Percentiles rank a stretch among this genome's conserved stretches.
Conservation (phyloP, 495 filamentous ascomycete species). For the Tuber microsphaerosporum region DNA sequence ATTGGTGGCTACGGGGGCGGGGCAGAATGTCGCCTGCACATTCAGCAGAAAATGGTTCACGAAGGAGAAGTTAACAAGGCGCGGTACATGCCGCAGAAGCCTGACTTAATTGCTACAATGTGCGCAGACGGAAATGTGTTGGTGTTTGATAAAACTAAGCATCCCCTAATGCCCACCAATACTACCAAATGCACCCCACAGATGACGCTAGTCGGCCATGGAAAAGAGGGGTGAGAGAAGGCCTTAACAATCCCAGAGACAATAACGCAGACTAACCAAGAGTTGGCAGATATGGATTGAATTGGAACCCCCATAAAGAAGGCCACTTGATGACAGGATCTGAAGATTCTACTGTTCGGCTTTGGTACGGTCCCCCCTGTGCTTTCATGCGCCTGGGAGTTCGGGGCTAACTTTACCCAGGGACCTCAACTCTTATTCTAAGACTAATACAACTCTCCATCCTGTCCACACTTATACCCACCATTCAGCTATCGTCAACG, state of each 20-base stretch:
- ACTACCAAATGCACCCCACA: constrained; percentile 61
- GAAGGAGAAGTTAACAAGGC: constrained; percentile 98
- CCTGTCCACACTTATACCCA: constrained; percentile 72
- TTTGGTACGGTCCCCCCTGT: constrained; percentile 60
- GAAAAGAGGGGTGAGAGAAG: constrained; percentile 65
- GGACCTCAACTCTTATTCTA: constrained; percentile 68
- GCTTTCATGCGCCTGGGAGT: neutral
- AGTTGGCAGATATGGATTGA: constrained; percentile 55
- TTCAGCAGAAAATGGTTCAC: constrained; percentile 93
- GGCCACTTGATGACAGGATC: constrained; percentile 83
- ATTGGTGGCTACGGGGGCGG: constrained; percentile 79
- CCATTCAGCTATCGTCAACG: constrained; percentile 86
- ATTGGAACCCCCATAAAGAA: constrained; percentile 78
- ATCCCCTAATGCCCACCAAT: constrained; percentile 59
- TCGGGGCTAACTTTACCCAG: constrained; percentile 43
- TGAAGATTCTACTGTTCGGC: constrained; percentile 79
- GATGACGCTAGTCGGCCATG: constrained; percentile 78
- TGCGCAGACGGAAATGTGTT: constrained; percentile 78
- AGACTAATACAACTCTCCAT: constrained; percentile 61
- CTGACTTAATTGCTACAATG: constrained; percentile 92
- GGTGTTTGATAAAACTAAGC: constrained; percentile 94
- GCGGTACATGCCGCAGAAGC: constrained; percentile 94
- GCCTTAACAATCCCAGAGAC: neutral
- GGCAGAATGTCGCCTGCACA: constrained; percentile 69
- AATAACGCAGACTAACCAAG: neutral